phyloP scores from a whole-genome alignment of 352 stramenopile species.

The Globisporangium irregulare region DNA sequence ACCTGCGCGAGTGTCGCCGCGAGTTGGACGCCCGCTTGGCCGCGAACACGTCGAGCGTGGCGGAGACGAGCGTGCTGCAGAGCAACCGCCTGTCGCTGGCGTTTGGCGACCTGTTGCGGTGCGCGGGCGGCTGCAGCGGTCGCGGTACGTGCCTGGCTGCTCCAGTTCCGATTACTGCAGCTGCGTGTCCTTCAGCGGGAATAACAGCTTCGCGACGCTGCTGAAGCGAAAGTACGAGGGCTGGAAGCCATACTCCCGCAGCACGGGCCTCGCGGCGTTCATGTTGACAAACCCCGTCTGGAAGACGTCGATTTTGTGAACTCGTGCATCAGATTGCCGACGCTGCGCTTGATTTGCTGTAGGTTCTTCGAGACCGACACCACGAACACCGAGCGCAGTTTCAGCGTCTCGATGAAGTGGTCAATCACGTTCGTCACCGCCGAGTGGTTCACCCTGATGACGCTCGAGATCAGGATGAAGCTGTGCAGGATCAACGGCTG shows the following conservation, averaged over 20 bases:
- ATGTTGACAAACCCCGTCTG: neutral
- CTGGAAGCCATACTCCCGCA: conserved; percentile 37
- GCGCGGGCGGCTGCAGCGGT: neutral
- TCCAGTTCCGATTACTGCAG: conserved; percentile 46
- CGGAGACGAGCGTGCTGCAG: too few species aligned
- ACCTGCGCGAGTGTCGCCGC: too few species aligned
- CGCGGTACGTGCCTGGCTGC: too few species aligned
- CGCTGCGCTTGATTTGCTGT: conserved; percentile 14
- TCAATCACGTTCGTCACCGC: conserved; percentile 51
- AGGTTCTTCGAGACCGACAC: conserved; percentile 21
- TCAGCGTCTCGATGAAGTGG: conserved; percentile 62
- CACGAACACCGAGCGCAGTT: conserved; percentile 48
- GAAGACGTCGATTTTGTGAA: conserved; percentile 33
- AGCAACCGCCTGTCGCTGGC: too few species aligned
- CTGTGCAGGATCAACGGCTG: conserved; percentile 55
- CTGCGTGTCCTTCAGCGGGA: conserved; percentile 31
- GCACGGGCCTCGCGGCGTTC: conserved; percentile 7
- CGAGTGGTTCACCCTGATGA: conserved; percentile 46
- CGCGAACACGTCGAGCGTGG: too few species aligned
- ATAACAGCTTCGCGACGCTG: conserved; percentile 49
- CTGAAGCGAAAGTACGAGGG: conserved; percentile 61
- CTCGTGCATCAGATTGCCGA: conserved; percentile 16
- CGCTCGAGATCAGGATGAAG: conserved; percentile 55
- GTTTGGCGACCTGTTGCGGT: too few species aligned
- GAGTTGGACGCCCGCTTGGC: too few species aligned